Percentiles rank a stretch among this genome's conserved stretches.
Evolutionary conservation across 495 filamentous ascomycete species (phyloP).

Genomic region (Penicillium cinerascens): DNA sequence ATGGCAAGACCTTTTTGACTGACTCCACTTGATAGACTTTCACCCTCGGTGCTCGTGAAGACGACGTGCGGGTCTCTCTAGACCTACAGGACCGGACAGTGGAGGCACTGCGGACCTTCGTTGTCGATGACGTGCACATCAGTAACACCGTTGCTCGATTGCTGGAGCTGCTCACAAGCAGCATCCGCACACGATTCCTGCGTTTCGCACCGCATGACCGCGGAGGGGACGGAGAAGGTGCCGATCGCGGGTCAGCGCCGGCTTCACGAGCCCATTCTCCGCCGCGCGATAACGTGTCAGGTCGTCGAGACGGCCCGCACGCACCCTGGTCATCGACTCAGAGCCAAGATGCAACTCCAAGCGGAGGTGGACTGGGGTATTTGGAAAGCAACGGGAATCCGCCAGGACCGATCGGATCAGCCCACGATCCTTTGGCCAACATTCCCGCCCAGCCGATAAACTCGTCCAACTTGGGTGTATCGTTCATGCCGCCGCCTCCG

Average conservation of each 20-base stretch:
- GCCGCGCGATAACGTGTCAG: constrained; percentile 27
- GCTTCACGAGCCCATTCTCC: constrained; percentile 37
- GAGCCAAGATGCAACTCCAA: constrained; percentile 22
- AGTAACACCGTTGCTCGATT: constrained; percentile 91
- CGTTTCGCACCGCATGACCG: constrained; percentile 48
- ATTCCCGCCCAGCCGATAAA: constrained; percentile 49
- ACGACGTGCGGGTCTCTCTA: constrained; percentile 79
- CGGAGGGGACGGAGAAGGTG: constrained; percentile 36
- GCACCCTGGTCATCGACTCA: constrained; percentile 30
- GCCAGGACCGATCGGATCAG: constrained; percentile 25
- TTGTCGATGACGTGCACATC: constrained; percentile 96
- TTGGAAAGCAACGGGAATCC: constrained; percentile 28
- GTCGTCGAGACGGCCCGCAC: constrained; percentile 32
- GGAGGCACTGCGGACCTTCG: constrained; percentile 73
- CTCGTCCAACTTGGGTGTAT: constrained; percentile 45
- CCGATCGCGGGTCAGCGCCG: constrained; percentile 37
- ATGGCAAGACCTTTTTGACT: not conserved
- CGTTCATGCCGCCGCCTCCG: constrained; percentile 49
- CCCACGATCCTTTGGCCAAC: constrained; percentile 42
- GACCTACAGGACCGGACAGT: constrained; percentile 77
- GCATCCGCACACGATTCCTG: constrained; percentile 71
- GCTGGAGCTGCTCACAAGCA: constrained; percentile 72
- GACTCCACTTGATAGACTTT: constrained; percentile 61
- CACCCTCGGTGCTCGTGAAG: constrained; percentile 84
- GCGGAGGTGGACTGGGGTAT: constrained; percentile 28